These are phyloP conservation scores for Scedosporium dehoogii DNA, from an alignment of 2,329 filamentous ascomycete species.

Conservation along the genomic window DNA sequence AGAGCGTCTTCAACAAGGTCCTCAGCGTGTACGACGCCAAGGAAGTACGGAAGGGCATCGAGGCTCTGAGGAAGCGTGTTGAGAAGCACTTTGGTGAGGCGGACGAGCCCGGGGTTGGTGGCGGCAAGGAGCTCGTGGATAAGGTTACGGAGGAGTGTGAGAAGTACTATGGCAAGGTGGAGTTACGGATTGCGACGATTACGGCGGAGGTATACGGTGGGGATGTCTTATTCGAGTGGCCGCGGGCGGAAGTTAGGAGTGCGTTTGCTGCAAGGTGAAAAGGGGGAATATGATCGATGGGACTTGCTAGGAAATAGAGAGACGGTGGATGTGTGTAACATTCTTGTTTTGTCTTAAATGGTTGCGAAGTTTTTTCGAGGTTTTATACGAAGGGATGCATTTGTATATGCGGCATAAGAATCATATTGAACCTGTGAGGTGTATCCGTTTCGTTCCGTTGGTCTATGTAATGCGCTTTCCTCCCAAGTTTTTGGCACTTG, in stretches of 20 bases:
- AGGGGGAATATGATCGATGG: background rate
- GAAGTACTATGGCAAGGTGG: conserved; percentile 51
- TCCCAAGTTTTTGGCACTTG: too few species aligned
- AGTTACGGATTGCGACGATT: conserved; percentile 48
- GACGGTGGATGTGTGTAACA: too few species aligned
- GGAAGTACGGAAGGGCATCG: conserved; percentile 83
- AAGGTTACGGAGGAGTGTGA: conserved; percentile 53
- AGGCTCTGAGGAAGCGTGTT: conserved; percentile 78
- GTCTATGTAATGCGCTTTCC: too few species aligned
- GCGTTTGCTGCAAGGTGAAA: conserved; percentile 31
- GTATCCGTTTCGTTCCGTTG: too few species aligned
- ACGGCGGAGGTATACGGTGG: conserved; percentile 55
- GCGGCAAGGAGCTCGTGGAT: conserved; percentile 48
- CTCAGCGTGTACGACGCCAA: conserved; percentile 70
- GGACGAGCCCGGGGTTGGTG: conserved; percentile 72
- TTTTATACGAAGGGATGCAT: too few species aligned
- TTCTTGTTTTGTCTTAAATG: too few species aligned
- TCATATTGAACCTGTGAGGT: too few species aligned
- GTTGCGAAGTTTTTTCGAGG: too few species aligned
- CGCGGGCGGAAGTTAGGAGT: conserved; percentile 50
- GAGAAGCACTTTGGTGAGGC: conserved; percentile 96
- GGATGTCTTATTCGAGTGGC: conserved; percentile 57
- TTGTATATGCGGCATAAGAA: too few species aligned
- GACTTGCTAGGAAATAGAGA: too few species aligned
- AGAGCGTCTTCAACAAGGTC: conserved; percentile 76